Conservation (phyloP, 129 eudicot genomes). For the Heracleum sosnowskyi region DNA sequence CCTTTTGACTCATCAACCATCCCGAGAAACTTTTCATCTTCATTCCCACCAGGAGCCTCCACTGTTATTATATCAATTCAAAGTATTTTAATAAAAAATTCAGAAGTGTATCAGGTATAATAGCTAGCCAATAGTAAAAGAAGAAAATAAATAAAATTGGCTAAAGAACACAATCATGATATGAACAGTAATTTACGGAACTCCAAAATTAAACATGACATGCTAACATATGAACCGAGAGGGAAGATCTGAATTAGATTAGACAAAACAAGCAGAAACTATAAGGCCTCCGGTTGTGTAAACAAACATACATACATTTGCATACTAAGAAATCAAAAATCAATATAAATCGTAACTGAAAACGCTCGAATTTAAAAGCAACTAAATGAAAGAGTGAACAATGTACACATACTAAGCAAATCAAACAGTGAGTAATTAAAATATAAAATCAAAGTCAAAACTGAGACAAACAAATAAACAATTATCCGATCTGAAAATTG, state of each 20-base stretch:
- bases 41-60: constrained; percentile 52
- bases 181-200: too few relatives aligned
- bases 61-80: constrained; percentile 19
- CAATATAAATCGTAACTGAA: too few relatives aligned
- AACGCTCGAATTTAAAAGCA: too few relatives aligned
- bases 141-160: too few relatives aligned
- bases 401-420: neutral
- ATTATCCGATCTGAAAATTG: constrained; percentile 26
- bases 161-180: too few relatives aligned
- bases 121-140: too few relatives aligned
- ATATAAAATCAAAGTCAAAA: neutral
- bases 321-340: too few relatives aligned
- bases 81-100: neutral
- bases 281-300: too few relatives aligned
- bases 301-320: too few relatives aligned
- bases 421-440: neutral
- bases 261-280: neutral
- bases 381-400: too few relatives aligned
- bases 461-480: neutral
- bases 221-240: neutral
- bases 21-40: constrained; percentile 53
- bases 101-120: neutral
- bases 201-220: neutral
- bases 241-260: neutral
- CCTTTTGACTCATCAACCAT: constrained; percentile 71